Base-by-base conservation (phyloP, 768 basidiomycete species). In the Lentinus brumalis region DNA sequence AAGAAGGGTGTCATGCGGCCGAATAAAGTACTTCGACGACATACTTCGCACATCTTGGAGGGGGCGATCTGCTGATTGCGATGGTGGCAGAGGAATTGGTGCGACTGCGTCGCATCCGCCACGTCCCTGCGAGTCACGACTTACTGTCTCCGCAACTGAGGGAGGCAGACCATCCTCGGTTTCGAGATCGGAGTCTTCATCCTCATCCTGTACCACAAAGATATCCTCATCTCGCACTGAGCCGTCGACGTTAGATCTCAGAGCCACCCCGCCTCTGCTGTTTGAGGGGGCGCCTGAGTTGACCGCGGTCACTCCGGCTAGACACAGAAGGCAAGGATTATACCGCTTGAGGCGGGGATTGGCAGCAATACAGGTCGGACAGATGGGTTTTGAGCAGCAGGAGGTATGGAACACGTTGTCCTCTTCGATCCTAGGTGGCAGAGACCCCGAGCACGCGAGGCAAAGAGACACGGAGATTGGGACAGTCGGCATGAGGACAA, bases 241-340 rank as follows among this genome's bases (percentile, higher is more conserved):
- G n/a, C 85, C 83, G 64, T 85, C 81, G 12, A 84, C 18, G 66
- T 87, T 84, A 16, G 51, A 42, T 3, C 26, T 56, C 66, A 53
- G 11, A 51, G 61, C 41, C 49, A 45, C 42, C 38, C 45, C 50
- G 49, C 38, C 15, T 15, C 67, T 31, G 79, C 66, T 9, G 38
- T 31, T 30, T 16, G 42, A 30, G 14, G 49, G 10, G 0, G 11
- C 40, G 15, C 29, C 32, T 12, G 63, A 38, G n/a, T 59, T 65
- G 31, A 67, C 61, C 14, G 69, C 61, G 15, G 60, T 55, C 15
- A 76, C 69, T 6, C 87, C 87, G 12, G 79, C 83, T 2, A 89
- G 77, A 68, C 90, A 92, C 7, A 79, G 78, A 16, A 92, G 73
- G 70, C 91, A 92, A 7, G 91, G 91, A 67, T 91, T 76, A 67